phyloP scores from a whole-genome alignment of 441 rosid genomes.

The Cnidoscolus chayamansa region DNA sequence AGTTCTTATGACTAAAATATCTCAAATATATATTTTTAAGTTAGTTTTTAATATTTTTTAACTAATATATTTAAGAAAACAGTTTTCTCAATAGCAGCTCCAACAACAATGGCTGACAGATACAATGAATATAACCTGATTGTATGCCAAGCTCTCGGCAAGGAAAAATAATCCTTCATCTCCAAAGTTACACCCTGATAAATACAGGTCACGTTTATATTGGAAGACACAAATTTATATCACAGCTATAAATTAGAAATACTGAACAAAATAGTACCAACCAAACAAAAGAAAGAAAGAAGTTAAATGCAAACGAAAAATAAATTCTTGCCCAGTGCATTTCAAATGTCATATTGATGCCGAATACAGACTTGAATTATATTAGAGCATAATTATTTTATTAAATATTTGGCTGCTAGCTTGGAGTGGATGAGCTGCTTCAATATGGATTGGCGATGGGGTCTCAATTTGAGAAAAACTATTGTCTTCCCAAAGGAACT shows the following conservation, averaged over 20 bases:
- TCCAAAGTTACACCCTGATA: constrained; percentile 83
- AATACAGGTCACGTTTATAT: constrained; percentile 11
- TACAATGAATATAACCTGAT: constrained; percentile 50
- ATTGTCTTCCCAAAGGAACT: too few relatives aligned
- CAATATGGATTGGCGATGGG: too few relatives aligned
- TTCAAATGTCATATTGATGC: neutral
- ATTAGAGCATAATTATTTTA: neutral
- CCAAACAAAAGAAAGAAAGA: neutral
- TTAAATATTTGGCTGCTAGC: too few relatives aligned
- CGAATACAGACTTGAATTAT: neutral
- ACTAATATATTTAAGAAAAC: too few relatives aligned
- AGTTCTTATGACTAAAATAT: too few relatives aligned
- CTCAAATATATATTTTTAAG: too few relatives aligned
- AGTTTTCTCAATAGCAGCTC: too few relatives aligned
- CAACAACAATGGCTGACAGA: too few relatives aligned
- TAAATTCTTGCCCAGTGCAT: neutral
- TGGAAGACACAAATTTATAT: neutral
- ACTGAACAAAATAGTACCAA: neutral
- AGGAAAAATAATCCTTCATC: constrained; percentile 92
- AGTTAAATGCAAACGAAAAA: neutral
- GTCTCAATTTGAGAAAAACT: too few relatives aligned
- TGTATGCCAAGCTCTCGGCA: constrained; percentile 84
- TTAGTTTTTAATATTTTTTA: too few relatives aligned
- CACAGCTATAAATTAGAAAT: neutral
- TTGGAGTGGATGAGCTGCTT: too few relatives aligned